Evolutionary conservation across 352 stramenopile genomes (phyloP).

Genomic region (Pythium periplocum): DNA sequence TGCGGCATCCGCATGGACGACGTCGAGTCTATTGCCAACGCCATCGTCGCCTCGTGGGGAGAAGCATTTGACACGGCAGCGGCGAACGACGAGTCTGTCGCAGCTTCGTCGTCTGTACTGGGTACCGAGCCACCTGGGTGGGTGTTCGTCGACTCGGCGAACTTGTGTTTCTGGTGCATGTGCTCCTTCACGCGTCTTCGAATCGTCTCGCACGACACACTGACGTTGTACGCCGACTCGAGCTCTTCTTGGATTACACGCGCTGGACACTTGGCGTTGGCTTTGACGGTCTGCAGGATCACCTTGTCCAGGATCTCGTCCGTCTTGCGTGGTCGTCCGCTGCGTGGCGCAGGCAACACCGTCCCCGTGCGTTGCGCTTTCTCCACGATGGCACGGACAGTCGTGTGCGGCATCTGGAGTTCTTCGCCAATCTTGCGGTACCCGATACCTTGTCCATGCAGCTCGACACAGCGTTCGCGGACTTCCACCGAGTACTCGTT

Average conservation of each 20-base stretch:
- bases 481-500: slow-evolving; percentile 51
- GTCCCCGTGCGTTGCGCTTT: slow-evolving; percentile 52
- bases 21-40: no score
- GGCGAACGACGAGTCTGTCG: no score
- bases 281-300: slow-evolving; percentile 53
- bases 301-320: slow-evolving; percentile 60
- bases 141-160: slow-evolving; percentile 10
- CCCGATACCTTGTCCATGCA: slow-evolving; percentile 43
- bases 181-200: slow-evolving; percentile 60
- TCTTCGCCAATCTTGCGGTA: slow-evolving; percentile 56
- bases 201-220: slow-evolving; percentile 66
- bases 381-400: slow-evolving; percentile 64
- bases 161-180: slow-evolving; percentile 28
- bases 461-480: slow-evolving; percentile 47
- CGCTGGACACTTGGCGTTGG: slow-evolving; percentile 52
- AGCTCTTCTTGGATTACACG: slow-evolving; percentile 56
- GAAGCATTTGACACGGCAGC: no score
- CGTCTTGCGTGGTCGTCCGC: slow-evolving; percentile 54
- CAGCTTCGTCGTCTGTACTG: no score
- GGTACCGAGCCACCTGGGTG: no score
- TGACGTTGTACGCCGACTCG: slow-evolving; percentile 35
- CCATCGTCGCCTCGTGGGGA: no score
- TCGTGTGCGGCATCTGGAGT: slow-evolving; percentile 65
- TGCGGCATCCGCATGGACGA: no score
- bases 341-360: slow-evolving; percentile 42